Evolutionary conservation across 306 rosid genomes (phyloP).

Genomic region (Prunus kanzakura): DNA sequence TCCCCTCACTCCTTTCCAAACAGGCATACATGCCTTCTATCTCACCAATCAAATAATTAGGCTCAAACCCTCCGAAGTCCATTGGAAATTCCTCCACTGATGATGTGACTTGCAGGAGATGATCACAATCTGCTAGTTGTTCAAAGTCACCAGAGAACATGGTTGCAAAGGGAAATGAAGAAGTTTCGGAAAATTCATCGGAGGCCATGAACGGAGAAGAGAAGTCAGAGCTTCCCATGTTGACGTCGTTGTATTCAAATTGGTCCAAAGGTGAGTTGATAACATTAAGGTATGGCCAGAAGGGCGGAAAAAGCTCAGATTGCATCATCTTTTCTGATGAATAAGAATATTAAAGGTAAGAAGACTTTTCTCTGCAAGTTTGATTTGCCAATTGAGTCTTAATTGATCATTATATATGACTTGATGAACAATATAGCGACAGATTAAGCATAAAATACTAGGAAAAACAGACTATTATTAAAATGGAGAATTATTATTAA

Average conservation of each 20-base stretch:
- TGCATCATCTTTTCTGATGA: conserved; percentile 33
- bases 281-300: conserved; percentile 31
- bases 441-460: neutral
- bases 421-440: neutral
- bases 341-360: neutral
- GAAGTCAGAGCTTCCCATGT: conserved; percentile 27
- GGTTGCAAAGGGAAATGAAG: conserved; percentile 16
- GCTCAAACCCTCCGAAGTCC: conserved; percentile 37
- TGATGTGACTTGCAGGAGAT: conserved; percentile 36
- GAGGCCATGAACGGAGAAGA: conserved; percentile 17
- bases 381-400: conserved; percentile 4
- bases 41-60: conserved; percentile 4
- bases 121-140: conserved; percentile 24
- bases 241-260: conserved; percentile 21
- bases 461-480: neutral
- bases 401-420: neutral
- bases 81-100: conserved; percentile 25
- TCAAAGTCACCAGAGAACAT: conserved; percentile 22
- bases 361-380: conserved; percentile 12
- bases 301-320: conserved; percentile 27
- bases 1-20: conserved; percentile 42
- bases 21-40: conserved; percentile 10
- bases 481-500: neutral
- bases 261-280: conserved; percentile 33
- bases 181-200: conserved; percentile 22